Conservation (phyloP, 2,329 filamentous ascomycete species). For the Ascochyta viciae-villosae region DNA sequence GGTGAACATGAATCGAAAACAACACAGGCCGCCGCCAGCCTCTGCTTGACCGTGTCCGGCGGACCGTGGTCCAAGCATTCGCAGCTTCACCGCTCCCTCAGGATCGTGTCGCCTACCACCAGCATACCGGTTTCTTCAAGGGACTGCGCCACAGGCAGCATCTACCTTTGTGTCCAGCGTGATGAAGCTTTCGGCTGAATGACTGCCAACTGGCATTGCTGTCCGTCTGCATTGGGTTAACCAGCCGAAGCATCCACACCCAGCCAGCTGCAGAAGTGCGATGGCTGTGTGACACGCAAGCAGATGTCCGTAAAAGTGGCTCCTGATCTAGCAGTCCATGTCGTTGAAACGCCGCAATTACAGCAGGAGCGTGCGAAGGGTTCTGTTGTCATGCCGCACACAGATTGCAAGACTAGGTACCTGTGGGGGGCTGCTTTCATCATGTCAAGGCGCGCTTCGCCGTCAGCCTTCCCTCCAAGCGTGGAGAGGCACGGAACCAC, state of each 20-base stretch:
- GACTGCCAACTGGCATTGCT: conserved; percentile 34
- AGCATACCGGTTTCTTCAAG: conserved; percentile 31
- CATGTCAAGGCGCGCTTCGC: conserved; percentile 24
- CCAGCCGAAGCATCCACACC: conserved; percentile 28
- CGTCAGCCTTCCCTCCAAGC: conserved; percentile 31
- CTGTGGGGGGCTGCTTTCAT: conserved; percentile 28
- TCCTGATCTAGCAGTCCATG: conserved; percentile 29
- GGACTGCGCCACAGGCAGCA: conserved; percentile 27
- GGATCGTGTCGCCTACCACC: conserved; percentile 29
- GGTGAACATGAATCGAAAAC: conserved; percentile 18
- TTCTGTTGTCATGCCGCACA: conserved; percentile 39
- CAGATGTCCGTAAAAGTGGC: conserved; percentile 22
- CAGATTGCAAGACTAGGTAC: conserved; percentile 30
- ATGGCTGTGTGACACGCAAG: conserved; percentile 32
- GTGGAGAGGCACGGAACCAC: conserved; percentile 45
- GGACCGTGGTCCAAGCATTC: conserved; percentile 20
- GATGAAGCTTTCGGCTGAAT: conserved; percentile 35
- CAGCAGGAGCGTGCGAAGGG: conserved; percentile 39
- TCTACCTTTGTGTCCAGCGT: conserved; percentile 32
- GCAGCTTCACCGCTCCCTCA: conserved; percentile 45
- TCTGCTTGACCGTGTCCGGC: conserved; percentile 6
- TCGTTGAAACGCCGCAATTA: conserved; percentile 35
- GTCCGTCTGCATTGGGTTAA: conserved; percentile 30
- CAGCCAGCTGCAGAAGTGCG: conserved; percentile 35
- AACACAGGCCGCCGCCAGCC: conserved; percentile 1